phyloP scores from a whole-genome alignment of 441 rosid genomes.

The Gossypium trilobum region DNA sequence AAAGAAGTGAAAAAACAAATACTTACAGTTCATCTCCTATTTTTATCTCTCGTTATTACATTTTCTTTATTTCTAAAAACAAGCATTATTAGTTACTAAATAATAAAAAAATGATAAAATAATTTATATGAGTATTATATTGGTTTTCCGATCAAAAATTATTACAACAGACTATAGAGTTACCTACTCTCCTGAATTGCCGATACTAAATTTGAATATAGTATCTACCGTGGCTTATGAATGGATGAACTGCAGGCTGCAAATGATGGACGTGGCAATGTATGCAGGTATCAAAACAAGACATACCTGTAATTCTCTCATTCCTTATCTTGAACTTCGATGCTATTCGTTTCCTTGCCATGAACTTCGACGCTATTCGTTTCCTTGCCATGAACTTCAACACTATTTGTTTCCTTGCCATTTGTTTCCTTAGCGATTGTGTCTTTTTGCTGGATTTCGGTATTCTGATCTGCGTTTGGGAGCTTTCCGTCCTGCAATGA shows the following conservation, averaged over 20 bases:
- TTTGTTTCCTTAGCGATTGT: slow-evolving; percentile 25
- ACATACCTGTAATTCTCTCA: slow-evolving; percentile 19
- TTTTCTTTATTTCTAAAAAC: slow-evolving; percentile 15
- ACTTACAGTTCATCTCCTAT: background rate
- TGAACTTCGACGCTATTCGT: background rate
- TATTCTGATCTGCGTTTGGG: slow-evolving; percentile 20
- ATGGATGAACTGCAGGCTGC: slow-evolving; percentile 7
- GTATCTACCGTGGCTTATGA: slow-evolving; percentile 19
- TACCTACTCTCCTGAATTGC: slow-evolving; percentile 12
- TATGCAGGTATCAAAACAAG: background rate
- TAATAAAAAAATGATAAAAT: slow-evolving; percentile 29
- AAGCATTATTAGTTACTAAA: slow-evolving; percentile 15
- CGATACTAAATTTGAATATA: slow-evolving; percentile 3
- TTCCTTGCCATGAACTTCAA: slow-evolving; percentile 17
- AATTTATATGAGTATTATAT: slow-evolving; percentile 26
- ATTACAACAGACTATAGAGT: slow-evolving; percentile 5
- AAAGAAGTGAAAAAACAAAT: background rate
- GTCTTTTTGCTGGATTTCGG: slow-evolving; percentile 26
- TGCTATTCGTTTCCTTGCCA: background rate
- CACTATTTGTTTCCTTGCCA: slow-evolving; percentile 2
- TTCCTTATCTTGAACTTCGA: slow-evolving; percentile 24
- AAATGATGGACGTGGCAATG: background rate
- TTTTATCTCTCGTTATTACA: slow-evolving; percentile 15
- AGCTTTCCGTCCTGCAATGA: slow-evolving; percentile 28
- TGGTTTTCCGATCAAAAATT: slow-evolving; percentile 15